Evolutionary conservation across 2,329 filamentous ascomycete genomes (phyloP), one percentile per base, ranked within the genome.

Genomic region (Penicillium paneum): DNA sequence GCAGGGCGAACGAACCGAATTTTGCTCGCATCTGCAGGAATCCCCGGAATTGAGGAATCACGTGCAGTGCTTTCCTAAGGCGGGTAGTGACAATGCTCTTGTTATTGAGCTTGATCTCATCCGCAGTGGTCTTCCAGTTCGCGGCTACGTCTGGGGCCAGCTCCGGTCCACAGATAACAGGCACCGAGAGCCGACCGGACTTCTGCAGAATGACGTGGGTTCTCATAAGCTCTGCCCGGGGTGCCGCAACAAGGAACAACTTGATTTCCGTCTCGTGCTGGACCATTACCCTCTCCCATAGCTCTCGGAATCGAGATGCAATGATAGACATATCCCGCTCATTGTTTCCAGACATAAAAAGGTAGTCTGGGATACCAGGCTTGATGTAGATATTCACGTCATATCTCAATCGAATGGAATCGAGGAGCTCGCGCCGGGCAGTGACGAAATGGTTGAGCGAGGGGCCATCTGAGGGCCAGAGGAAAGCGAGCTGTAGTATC

Each of bases 401-500:
- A 45, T 67, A 71, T 24, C 69, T 69, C 32, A 67, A 67, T 5
- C 79, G 73, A 12, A 81, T 71, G 7, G 64, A 58, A 57, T 81
- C 79, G 4, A 81, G 67, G 5, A 68, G 69, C 59, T 80, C 76
- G 8, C 74, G 68, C 34, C 72, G 70, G 10, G 58, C 50, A 1
- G 78, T 78, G 12, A 81, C 66, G 11, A 72, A 64, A 11, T 75
- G 68, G 12, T 71, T 64, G 3, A 77, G 63, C 0, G 71, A 64
- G 34, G 74, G 72, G 6, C 79, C 76, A 31, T 74, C 66, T 1
- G 63, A 57, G 3, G 78, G 78, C 79, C 78, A 81, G 19, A 40
- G 13, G 12, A 61, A 60, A 5, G 52, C 35, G 12, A 55, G 19
- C 55, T 63, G 11, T n/a, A 36, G 21, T 50, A 7, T 26, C 21